phyloP scores from a whole-genome alignment of 2,329 filamentous ascomycete species.

The Spiromastix sp. region DNA sequence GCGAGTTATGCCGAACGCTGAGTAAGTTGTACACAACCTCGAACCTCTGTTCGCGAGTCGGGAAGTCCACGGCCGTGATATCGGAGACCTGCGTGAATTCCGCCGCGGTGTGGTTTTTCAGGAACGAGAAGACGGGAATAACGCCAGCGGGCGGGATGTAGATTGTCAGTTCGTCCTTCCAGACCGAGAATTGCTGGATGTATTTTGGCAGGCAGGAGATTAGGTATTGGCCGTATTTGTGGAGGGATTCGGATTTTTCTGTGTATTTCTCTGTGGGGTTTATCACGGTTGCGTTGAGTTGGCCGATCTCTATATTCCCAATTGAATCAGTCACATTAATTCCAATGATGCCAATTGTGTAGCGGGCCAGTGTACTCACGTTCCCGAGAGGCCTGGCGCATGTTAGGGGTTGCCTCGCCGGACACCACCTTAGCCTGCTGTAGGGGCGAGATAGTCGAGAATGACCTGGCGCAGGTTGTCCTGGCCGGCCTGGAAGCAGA shows the following conservation, averaged over 20 bases:
- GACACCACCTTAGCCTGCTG: constrained; percentile 43
- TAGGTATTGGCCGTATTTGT: constrained; percentile 92
- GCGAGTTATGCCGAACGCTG: constrained; percentile 89
- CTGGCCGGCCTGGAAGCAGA: constrained; percentile 24
- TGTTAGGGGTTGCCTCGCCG: constrained; percentile 54
- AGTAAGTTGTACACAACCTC: constrained; percentile 97
- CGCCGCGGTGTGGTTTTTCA: constrained; percentile 95
- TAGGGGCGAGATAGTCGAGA: constrained; percentile 25
- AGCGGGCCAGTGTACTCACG: constrained; percentile 26
- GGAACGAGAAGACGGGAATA: constrained; percentile 83
- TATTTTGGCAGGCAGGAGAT: constrained; percentile 97
- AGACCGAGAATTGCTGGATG: constrained; percentile 97
- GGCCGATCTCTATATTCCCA: constrained; percentile 37
- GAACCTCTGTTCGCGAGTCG: constrained; percentile 89
- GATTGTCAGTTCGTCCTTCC: constrained; percentile 97
- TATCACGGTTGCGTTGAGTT: constrained; percentile 66
- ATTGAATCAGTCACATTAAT: constrained; percentile 2
- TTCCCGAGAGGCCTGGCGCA: constrained; percentile 50
- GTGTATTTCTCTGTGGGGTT: constrained; percentile 91
- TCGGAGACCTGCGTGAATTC: constrained; percentile 91
- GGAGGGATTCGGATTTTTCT: constrained; percentile 75
- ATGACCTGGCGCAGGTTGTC: constrained; percentile 26
- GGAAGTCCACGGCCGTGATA: constrained; percentile 92
- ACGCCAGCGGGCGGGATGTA: constrained; percentile 83
- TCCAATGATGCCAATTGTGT: constrained; percentile 2